Base-by-base conservation (phyloP, 495 filamentous ascomycete species). In the Podospora pseudoanserina region DNA sequence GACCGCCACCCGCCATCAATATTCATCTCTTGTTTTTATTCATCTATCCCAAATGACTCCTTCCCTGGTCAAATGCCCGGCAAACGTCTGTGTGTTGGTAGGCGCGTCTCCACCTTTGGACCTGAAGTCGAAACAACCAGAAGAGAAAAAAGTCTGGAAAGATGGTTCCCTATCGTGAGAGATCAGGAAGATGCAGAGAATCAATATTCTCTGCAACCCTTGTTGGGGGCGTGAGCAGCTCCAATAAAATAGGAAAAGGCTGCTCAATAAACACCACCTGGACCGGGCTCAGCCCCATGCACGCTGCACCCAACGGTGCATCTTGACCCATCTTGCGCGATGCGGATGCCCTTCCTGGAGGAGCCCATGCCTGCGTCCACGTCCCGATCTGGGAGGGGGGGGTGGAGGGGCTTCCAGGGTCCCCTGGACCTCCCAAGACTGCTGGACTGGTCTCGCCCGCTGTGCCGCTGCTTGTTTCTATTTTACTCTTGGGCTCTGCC, bases 371-470 rank as follows among this genome's bases (percentile, higher is more conserved):
- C 27, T 32, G 30, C 61, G 18, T 28, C 61, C 27, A 32, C 28
- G 7, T 13, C 32, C 32, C 13, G 61, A 20, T 28, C 30, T 19
- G 28, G 27, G 19, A 20, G 18, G 30, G 30, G 30, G 30, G n/a
- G n/a, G n/a, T n/a, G n/a, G n/a, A n/a, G n/a, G n/a, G 61, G 28
- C 34, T 18, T 18, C 27, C 61, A 49, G 18, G 28, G 61, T 19
- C 16, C 59, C 59, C 59, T 28, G 59, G 58, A 65, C 49, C 60
- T 26, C 64, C 68, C 64, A 64, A 49, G 60, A 59, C 59, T 39
- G 68, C 60, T 70, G 64, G 64, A 61, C 20, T 30, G 68, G 59
- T 70, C 68, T 67, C 61, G 68, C 68, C 65, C 65, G 23, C 60
- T 66, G 62, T 23, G 26, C 70, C 61, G 39, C 53, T 20, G 6